Evolutionary conservation across 176 grass and related monocot species (phyloP).

Genomic region (Avena eriantha): DNA sequence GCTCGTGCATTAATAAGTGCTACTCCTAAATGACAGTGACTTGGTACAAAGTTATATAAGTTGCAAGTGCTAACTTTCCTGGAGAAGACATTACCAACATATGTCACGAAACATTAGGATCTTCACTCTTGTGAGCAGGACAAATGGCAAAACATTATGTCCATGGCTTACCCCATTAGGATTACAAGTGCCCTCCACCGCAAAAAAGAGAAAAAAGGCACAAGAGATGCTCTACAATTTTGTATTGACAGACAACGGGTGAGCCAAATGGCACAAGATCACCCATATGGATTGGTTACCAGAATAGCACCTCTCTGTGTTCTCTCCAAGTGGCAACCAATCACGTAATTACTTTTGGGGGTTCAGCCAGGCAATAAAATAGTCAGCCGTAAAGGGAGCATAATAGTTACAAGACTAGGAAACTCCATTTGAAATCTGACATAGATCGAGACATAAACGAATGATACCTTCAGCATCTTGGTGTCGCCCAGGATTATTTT

Average conservation of each 20-base stretch:
- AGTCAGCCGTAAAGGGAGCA: background rate
- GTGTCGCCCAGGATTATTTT: background rate
- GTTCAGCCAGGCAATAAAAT: background rate
- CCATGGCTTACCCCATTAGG: background rate
- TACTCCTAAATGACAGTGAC: slow-evolving; percentile 27
- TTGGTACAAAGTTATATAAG: background rate
- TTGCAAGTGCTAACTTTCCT: slow-evolving; percentile 1
- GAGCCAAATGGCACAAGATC: slow-evolving; percentile 46
- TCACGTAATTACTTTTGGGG: background rate
- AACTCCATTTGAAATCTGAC: background rate
- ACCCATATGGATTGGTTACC: background rate
- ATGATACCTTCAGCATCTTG: slow-evolving; percentile 22
- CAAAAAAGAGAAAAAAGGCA: background rate
- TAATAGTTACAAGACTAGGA: background rate
- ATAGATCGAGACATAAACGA: background rate
- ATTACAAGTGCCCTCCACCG: background rate
- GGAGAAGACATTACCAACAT: background rate
- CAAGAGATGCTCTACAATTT: background rate
- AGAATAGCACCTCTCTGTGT: background rate
- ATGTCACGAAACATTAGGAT: background rate
- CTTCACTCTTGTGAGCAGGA: background rate
- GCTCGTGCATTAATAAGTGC: slow-evolving; percentile 11
- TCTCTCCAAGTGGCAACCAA: slow-evolving; percentile 51
- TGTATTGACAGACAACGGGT: background rate
- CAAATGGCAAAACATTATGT: slow-evolving; percentile 43